These are phyloP conservation scores for Lophiotrema nucula DNA, from an alignment of 495 filamentous ascomycete species.

Conservation along the genomic window DNA sequence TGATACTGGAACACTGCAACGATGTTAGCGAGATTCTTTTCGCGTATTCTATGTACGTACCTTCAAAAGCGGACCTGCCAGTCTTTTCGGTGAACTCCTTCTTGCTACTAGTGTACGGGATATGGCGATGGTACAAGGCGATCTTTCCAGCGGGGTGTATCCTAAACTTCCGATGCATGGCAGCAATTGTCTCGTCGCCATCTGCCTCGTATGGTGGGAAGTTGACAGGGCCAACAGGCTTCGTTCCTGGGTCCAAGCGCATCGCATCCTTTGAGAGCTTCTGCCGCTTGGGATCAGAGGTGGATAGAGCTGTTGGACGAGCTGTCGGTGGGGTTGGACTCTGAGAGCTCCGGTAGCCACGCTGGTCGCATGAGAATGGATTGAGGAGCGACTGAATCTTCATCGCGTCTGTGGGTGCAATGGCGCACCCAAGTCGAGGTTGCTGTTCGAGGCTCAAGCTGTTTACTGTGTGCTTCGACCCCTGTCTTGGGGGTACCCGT, in stretches of 20 bases:
- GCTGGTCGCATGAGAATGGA: constrained; percentile 20
- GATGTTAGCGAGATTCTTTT: constrained; percentile 16
- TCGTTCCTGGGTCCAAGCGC: constrained; percentile 53
- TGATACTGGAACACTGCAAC: constrained; percentile 81
- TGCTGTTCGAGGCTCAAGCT: constrained; percentile 16
- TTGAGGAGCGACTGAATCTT: constrained; percentile 36
- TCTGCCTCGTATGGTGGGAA: constrained; percentile 64
- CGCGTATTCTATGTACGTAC: constrained; percentile 48
- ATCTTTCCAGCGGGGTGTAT: constrained; percentile 71
- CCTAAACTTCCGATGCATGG: constrained; percentile 58
- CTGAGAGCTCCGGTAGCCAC: constrained; percentile 6
- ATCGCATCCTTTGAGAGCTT: constrained; percentile 62
- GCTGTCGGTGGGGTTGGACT: constrained; percentile 16
- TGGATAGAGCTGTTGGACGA: background rate
- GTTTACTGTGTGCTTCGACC: constrained; percentile 20
- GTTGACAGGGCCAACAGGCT: constrained; percentile 60
- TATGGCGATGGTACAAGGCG: constrained; percentile 65
- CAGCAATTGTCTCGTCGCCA: constrained; percentile 53
- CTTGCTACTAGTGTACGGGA: constrained; percentile 93
- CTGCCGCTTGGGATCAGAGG: constrained; percentile 40
- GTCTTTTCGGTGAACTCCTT: constrained; percentile 82
- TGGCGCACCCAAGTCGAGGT: constrained; percentile 1
- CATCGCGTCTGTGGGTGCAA: constrained; percentile 14
- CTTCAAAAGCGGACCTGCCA: constrained; percentile 82
- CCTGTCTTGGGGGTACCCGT: constrained; percentile 25